Base-by-base conservation (phyloP, 768 basidiomycete genomes). In the Filobasidium floriforme region DNA sequence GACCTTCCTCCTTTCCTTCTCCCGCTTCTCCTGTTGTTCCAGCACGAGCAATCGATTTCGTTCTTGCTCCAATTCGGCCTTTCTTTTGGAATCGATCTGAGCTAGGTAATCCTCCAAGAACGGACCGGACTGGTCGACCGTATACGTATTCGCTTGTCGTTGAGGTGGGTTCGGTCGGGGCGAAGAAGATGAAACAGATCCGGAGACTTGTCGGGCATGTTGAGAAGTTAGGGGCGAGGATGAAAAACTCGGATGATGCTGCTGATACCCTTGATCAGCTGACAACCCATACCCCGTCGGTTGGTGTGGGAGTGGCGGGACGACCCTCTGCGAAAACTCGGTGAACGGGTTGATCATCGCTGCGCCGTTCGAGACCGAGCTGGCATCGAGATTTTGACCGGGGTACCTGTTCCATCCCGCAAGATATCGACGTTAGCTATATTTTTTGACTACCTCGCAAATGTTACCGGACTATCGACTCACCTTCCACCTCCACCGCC, bases 1-100 rank as follows among this genome's bases (percentile, higher is more conserved):
- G 49, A 75, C 24, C 49, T 63, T 46, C 19, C 67, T 61, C 29
- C 68, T 57, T 37, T 73, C 26, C 55, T 69, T 66, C 12, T 60
- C 61, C 63, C 73, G 71, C 2, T 68, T 60, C 26, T 52, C 61
- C 62, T 73, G 71, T 1, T 66, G 60, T 28, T 46, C 37, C 19
- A 60, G 12, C 29, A 18, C 7, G 9, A 37, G 37, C 59, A 37
- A 6, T 60, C 29, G 7, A 15, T 60, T 29, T 60, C 41, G 10
- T 40, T 60, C 59, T 41, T 41, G 29, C 19, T 32, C 55, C 55
- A 26, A 28, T 29, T 60, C 32, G 37, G n/a, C 41, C 41, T 40
- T n/a, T 41, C 59, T 32, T n/a, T n/a, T 18, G 5, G 4, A 7
- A 40, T 60, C 32, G 6, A 57, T 28, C 54, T 57, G 54, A 15